Percentiles rank a stretch among this genome's conserved stretches.
Evolutionary conservation across 208 protist species (phyloP).

Genomic region (Herpetomonas tarakana): DNA sequence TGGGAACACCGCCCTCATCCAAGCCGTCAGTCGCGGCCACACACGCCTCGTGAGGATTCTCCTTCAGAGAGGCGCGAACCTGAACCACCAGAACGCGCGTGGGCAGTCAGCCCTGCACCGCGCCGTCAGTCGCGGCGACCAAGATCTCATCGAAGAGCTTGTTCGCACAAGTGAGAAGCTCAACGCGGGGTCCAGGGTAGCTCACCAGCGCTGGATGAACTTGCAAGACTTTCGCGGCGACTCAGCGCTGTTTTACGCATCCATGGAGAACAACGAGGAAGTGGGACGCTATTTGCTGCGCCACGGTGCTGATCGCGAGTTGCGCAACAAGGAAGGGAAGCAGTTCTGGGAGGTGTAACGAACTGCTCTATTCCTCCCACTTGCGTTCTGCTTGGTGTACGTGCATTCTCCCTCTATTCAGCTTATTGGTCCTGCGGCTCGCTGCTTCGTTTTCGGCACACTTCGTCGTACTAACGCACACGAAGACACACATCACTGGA

Average conservation of each 20-base stretch:
- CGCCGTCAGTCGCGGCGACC: constrained; percentile 56
- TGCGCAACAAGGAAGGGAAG: constrained; percentile 88
- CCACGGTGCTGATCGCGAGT: constrained; percentile 71
- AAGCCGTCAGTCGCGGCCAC: constrained; percentile 61
- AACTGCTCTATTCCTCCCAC: neutral
- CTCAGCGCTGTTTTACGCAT: constrained; percentile 89
- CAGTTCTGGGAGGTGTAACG: constrained; percentile 83
- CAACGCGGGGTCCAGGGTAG: constrained; percentile 21
- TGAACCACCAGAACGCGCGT: constrained; percentile 59
- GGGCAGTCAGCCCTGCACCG: constrained; percentile 85
- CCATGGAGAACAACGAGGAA: constrained; percentile 91
- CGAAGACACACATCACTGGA: no score
- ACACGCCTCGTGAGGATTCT: constrained; percentile 51
- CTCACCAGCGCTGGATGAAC: constrained; percentile 76
- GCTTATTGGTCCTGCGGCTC: neutral
- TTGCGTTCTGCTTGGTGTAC: neutral
- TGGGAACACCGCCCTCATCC: constrained; percentile 73
- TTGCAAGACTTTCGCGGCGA: constrained; percentile 78
- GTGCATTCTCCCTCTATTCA: neutral
- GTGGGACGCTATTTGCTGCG: constrained; percentile 78
- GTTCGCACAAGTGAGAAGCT: constrained; percentile 48
- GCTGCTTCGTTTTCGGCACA: no score
- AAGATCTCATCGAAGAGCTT: constrained; percentile 80
- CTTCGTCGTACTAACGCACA: no score
- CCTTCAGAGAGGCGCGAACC: constrained; percentile 58